These are phyloP conservation scores for Nymphaea thermarum DNA, from an alignment of 164 flowering plant genomes.

Conservation along the genomic window DNA sequence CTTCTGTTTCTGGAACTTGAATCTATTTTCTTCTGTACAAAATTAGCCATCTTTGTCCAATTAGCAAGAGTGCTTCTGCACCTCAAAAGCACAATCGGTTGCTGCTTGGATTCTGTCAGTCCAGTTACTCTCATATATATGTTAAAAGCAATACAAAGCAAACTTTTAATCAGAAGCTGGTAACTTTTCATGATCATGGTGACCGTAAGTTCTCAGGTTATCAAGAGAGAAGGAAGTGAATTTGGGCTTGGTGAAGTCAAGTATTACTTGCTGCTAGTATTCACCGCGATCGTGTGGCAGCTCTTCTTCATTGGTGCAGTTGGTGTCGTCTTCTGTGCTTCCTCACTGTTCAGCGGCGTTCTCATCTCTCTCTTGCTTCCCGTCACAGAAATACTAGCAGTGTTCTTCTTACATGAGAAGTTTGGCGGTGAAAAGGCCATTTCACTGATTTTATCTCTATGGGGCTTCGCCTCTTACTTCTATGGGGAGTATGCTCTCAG, in stretches of 20 bases:
- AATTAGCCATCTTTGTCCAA: too few relatives aligned
- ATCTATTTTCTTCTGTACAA: too few relatives aligned
- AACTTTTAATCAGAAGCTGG: too few relatives aligned
- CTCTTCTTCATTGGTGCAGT: slow-evolving; percentile 35
- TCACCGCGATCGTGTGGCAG: slow-evolving; percentile 33
- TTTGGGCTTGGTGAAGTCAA: slow-evolving; percentile 31
- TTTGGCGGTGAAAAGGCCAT: slow-evolving; percentile 15
- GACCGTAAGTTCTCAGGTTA: slow-evolving; percentile 21
- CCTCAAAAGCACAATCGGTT: too few relatives aligned
- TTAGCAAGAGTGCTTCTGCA: too few relatives aligned
- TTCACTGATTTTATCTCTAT: slow-evolving; percentile 10
- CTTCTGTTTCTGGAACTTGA: too few relatives aligned
- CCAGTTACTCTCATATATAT: too few relatives aligned
- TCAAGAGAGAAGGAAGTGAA: slow-evolving; percentile 38
- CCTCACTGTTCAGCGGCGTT: slow-evolving; percentile 41
- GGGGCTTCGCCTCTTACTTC: slow-evolving; percentile 19
- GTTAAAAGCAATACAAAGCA: too few relatives aligned
- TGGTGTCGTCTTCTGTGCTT: slow-evolving; percentile 39
- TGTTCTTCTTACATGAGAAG: slow-evolving; percentile 13
- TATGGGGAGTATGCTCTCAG: slow-evolving; percentile 1
- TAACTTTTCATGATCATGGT: not conserved
- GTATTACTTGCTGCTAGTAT: slow-evolving; percentile 31
- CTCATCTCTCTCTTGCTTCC: slow-evolving; percentile 32
- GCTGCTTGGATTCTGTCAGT: too few relatives aligned
- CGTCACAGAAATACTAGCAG: slow-evolving; percentile 33